Evolutionary conservation across 176 grass and related monocot genomes (phyloP).

Genomic region (Carex pumila): DNA sequence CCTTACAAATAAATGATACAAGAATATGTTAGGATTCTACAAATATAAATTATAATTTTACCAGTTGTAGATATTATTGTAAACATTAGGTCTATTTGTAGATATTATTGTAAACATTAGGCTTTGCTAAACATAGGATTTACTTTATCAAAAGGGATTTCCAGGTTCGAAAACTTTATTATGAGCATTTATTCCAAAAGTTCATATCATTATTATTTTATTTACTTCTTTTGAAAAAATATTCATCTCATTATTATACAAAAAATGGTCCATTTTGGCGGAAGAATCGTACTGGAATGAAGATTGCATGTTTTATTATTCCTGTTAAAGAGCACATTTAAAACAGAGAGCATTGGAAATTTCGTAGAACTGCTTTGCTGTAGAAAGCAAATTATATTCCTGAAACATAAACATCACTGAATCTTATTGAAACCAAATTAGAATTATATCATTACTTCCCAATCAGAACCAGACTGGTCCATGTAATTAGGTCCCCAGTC

Average conservation of each 20-base stretch:
- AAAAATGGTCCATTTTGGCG: not conserved
- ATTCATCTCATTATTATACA: not conserved
- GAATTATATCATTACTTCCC: not conserved
- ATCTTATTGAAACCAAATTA: not conserved
- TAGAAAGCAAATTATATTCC: not conserved
- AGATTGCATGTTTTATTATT: not conserved
- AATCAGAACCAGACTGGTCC: constrained; percentile 1
- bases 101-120: constrained; percentile 7
- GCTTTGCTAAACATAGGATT: not conserved
- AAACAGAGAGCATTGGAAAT: not conserved
- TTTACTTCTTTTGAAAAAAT: not conserved
- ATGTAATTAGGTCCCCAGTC: constrained; percentile 4
- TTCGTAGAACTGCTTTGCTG: not conserved
- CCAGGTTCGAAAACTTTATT: not conserved
- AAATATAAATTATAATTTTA: not conserved
- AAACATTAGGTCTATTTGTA: not conserved
- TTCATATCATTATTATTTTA: not conserved
- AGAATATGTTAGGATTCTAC: not conserved
- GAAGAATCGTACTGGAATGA: not conserved
- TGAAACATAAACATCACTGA: not conserved
- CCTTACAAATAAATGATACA: not conserved
- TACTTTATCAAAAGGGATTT: not conserved
- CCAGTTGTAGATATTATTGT: not conserved
- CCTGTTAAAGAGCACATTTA: not conserved
- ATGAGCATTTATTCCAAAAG: constrained; percentile 6